Conservation (phyloP, 1,284 basidiomycete genomes). For the Apiotrichum gracile region DNA sequence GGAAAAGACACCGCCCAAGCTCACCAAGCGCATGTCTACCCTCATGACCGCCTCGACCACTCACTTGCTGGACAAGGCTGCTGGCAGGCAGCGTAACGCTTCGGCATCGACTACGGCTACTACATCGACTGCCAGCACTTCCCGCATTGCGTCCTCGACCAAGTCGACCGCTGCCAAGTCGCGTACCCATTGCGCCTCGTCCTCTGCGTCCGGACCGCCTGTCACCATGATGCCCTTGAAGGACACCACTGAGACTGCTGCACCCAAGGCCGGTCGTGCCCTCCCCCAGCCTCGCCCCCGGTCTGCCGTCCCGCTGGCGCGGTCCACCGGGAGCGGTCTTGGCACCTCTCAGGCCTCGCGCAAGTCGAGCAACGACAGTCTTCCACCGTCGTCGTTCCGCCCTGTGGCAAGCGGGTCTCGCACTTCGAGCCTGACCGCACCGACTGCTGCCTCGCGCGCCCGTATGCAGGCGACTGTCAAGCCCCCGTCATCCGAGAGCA, state of each 20-base stretch:
- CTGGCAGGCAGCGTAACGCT: too few relatives aligned
- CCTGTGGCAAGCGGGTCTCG: neutral
- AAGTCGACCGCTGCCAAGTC: neutral
- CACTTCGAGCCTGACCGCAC: slow-evolving; percentile 27
- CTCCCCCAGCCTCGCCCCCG: neutral
- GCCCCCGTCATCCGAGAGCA: slow-evolving; percentile 13
- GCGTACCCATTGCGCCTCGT: too few relatives aligned
- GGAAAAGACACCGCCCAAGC: neutral
- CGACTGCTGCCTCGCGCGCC: slow-evolving; percentile 37
- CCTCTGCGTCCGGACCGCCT: neutral
- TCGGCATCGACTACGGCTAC: too few relatives aligned
- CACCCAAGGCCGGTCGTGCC: neutral
- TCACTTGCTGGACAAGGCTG: neutral
- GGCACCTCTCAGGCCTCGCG: neutral
- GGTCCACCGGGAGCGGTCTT: neutral
- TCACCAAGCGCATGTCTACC: neutral
- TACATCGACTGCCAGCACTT: too few relatives aligned
- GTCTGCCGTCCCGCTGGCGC: neutral
- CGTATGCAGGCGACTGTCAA: slow-evolving; percentile 43
- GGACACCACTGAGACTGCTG: slow-evolving; percentile 2
- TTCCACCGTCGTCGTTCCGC: neutral
- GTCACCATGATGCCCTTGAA: slow-evolving; percentile 9
- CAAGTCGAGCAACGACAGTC: neutral
- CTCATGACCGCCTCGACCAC: neutral
- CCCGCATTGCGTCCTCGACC: too few relatives aligned